Evolutionary conservation across 129 eudicot genomes (phyloP).

Genomic region (Pittosporum tobira): DNA sequence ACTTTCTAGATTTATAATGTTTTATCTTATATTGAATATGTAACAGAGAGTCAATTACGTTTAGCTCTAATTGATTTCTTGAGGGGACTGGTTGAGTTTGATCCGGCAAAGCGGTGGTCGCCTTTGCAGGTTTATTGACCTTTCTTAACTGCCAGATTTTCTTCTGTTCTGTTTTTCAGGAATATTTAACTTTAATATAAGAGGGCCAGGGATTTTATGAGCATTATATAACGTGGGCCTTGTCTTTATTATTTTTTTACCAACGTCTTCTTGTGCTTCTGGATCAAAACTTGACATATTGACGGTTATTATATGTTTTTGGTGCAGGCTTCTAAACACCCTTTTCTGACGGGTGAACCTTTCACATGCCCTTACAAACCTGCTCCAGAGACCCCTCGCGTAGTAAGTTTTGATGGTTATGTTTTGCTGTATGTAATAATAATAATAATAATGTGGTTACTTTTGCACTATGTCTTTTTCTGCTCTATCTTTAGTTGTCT

Average conservation of each 20-base stretch:
- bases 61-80: constrained; percentile 87
- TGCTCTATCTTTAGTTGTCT: neutral
- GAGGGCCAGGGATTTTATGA: no score
- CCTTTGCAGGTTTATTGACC: constrained; percentile 70
- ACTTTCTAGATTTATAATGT: constrained; percentile 1
- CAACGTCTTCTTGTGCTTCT: neutral
- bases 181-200: neutral
- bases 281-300: constrained; percentile 7
- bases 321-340: constrained; percentile 92
- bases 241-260: neutral
- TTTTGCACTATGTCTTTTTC: neutral
- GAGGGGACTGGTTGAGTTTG: constrained; percentile 94
- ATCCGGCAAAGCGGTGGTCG: constrained; percentile 97
- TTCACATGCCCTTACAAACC: constrained; percentile 86
- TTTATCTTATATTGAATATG: constrained; percentile 9
- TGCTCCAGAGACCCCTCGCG: constrained; percentile 87
- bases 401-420: constrained; percentile 42
- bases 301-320: constrained; percentile 10
- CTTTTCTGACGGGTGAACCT: constrained; percentile 96
- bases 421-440: neutral
- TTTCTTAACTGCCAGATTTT: constrained; percentile 1
- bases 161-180: neutral
- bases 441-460: neutral
- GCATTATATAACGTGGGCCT: no score
- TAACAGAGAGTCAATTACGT: constrained; percentile 72